Percentiles rank a stretch among this genome's conserved stretches.
Conservation (phyloP, 2,329 filamentous ascomycete genomes). For the Lasiodiplodia hormozganensis region DNA sequence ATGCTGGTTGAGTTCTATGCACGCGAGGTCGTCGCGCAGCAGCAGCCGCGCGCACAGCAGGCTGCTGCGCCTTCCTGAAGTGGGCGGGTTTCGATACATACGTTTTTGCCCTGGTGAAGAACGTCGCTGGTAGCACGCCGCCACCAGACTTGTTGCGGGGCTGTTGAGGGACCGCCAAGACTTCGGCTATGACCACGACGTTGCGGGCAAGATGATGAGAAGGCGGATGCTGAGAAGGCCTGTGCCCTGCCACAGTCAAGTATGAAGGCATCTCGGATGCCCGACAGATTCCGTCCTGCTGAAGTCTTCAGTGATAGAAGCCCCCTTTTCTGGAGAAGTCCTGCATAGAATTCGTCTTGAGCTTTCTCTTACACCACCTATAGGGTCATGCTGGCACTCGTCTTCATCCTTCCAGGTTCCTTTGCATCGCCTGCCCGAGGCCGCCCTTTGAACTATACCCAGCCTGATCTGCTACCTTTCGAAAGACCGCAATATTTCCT, state of each 20-base stretch:
- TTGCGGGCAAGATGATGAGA: neutral
- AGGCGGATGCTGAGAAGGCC: neutral
- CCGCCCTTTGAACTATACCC: conserved; percentile 27
- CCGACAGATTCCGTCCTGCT: conserved; percentile 7
- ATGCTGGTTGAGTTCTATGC: conserved; percentile 99
- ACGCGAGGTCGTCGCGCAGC: conserved; percentile 76
- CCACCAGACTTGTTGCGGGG: neutral
- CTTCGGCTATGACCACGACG: neutral
- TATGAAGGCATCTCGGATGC: conserved; percentile 15
- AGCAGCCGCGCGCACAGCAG: conserved; percentile 20
- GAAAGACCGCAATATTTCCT: conserved; percentile 21
- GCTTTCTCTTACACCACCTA: conserved; percentile 11
- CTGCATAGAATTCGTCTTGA: conserved; percentile 22
- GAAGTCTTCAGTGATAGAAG: conserved; percentile 21
- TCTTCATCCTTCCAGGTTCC: conserved; percentile 11
- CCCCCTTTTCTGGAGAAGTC: conserved; percentile 16
- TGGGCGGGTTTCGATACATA: conserved; percentile 1
- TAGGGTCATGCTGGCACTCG: conserved; percentile 6
- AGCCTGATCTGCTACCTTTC: conserved; percentile 28
- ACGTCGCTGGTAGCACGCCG: neutral
- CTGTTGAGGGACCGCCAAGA: neutral
- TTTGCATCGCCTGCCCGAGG: conserved; percentile 18
- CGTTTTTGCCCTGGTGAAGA: conserved; percentile 8
- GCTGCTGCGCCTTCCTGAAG: conserved; percentile 3
- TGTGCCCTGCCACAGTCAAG: neutral